Evolutionary conservation across 1,139 yeast species (phyloP), one percentile per base, ranked within the genome.

Genomic region (Blastobotrys capitulatus): DNA sequence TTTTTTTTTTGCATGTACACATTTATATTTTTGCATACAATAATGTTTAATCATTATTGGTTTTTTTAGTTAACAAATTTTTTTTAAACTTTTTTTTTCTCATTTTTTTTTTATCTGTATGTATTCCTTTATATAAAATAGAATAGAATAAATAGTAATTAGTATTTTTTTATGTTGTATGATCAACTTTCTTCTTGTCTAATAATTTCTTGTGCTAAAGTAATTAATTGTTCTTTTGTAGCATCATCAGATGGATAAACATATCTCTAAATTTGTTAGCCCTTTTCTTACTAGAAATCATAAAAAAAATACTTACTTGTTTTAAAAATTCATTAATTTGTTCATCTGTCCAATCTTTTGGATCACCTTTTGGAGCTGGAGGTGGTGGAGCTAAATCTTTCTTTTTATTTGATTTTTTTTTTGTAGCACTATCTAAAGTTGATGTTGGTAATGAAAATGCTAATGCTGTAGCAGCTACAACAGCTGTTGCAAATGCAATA

Each of bases 401-500:
- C 13, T n/a, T 26, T 13, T 37, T 18, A 13, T 10, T n/a, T n/a
- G 34, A n/a, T 15, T 27, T 15, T 10, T 20, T 26, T 6, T 20
- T 38, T 7, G 16, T 38, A 12, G 27, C 41, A 16, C 12, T 25
- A n/a, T 12, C 22, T 19, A n/a, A 25, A 2, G 20, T 15, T n/a
- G 45, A 15, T 26, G 47, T 40, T n/a, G 56, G 51, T 35, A 50
- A 38, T 13, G 55, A 48, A 9, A 60, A 39, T 8, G 60, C 54
- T 27, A 56, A 49, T 10, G 57, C 56, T 18, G 63, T 55, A 16
- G 64, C 65, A 12, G 55, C 57, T 8, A 59, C 59, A 6, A 63
- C 62, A 15, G 62, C 27, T 19, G 57, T 61, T 1, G 56, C 54
- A 44, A 62, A 62, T 15, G 57, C 61, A 26, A 60, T 50, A 9